phyloP scores from a whole-genome alignment of 208 protist genomes.

The Giardia duodenalis region DNA sequence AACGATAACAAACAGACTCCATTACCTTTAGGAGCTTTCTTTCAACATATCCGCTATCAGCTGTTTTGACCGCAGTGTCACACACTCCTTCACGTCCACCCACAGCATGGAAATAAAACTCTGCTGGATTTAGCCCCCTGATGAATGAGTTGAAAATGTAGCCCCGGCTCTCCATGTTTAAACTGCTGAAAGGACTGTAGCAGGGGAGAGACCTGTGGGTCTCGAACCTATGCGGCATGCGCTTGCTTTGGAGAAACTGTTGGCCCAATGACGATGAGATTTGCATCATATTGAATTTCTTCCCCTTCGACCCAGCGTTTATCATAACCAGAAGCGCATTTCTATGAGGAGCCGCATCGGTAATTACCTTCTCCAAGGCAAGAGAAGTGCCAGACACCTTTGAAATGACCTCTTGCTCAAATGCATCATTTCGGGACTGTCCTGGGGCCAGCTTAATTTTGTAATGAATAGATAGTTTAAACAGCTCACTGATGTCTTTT shows the following conservation, averaged over 20 bases:
- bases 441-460: slow-evolving; percentile 73
- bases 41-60: slow-evolving; percentile 81
- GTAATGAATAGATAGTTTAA: slow-evolving; percentile 67
- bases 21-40: slow-evolving; percentile 79
- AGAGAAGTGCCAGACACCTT: slow-evolving; percentile 55
- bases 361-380: slow-evolving; percentile 56
- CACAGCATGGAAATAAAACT: slow-evolving; percentile 99
- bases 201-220: slow-evolving; percentile 74
- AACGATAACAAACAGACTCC: slow-evolving; percentile 73
- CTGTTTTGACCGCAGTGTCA: slow-evolving; percentile 98
- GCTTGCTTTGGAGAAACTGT: slow-evolving; percentile 95
- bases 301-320: slow-evolving; percentile 89
- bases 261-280: slow-evolving; percentile 95
- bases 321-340: slow-evolving; percentile 89
- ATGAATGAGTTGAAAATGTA: slow-evolving; percentile 93
- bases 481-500: slow-evolving; percentile 66
- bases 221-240: slow-evolving; percentile 89
- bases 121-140: slow-evolving; percentile 78
- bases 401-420: slow-evolving; percentile 88
- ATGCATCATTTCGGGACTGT: slow-evolving; percentile 78
- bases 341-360: slow-evolving; percentile 58
- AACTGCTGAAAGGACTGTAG: slow-evolving; percentile 87
- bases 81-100: slow-evolving; percentile 93
- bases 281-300: slow-evolving; percentile 93
- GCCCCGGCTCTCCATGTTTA: slow-evolving; percentile 73